Evolutionary conservation across 768 basidiomycete genomes (phyloP), one percentile per base, ranked within the genome.

Genomic region (Tulasnella sp.): DNA sequence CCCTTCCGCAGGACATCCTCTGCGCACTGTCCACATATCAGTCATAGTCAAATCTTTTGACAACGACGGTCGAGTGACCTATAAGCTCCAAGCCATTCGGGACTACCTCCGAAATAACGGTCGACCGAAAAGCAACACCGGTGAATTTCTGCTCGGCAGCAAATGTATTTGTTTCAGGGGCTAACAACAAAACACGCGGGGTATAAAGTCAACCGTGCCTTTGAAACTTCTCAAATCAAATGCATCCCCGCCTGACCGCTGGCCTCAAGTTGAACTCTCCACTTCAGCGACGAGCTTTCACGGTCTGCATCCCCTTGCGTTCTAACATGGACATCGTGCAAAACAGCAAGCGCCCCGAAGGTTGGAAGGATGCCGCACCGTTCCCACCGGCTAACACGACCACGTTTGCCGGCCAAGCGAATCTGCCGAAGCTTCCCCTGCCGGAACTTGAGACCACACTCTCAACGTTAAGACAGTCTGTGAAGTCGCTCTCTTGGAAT

Each of bases 301-400:
- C 52, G 5, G 32, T 59, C 52, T 59, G 26, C 26, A 22, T 26
- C 32, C 52, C 22, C 3, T 59, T 59, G 29, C 52, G 52, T 67
- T 39, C 29, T 39, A 67, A 67, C 40, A 67, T 67, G 67, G 39
- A 42, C 42, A 16, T 70, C 3, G 34, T 59, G 19, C 71, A 72
- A 62, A 72, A 72, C n/a, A 36, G n/a, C 62, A 63, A 64, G 29
- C 32, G 40, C 8, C 75, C 76, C 4, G 32, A 36, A 17, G 80
- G 86, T 76, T 94, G 93, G 92, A 94, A 94, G 80, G 77, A 83
- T 0, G 81, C 81, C 67, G 91, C 92, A 0, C 90, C 92, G 0
- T 80, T 82, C 52, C 82, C 89, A 8, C 80, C 84, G 1, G 78
- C 82, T 1, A 81, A 81, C 36, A 81, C 89, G 12, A 78, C 83